Evolutionary conservation across 2,329 filamentous ascomycete genomes (phyloP).

Genomic region (Phyllosticta paracitricarpa): DNA sequence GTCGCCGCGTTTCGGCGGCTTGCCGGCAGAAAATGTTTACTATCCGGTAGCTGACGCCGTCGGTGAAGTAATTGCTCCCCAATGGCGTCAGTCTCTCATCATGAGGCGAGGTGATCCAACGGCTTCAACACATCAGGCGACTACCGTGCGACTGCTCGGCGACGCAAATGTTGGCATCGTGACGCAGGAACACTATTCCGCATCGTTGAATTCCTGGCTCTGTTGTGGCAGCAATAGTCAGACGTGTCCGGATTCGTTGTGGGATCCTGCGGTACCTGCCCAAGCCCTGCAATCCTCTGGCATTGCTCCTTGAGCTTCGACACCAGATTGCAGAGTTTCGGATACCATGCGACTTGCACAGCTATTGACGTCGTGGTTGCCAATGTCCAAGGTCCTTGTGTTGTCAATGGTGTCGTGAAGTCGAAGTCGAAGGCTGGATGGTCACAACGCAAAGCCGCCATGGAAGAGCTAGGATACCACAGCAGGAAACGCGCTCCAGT

Average conservation of each 20-base stretch:
- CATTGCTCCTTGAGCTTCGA: not conserved
- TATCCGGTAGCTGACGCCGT: not conserved
- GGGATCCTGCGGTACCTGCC: not conserved
- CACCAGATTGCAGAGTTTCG: not conserved
- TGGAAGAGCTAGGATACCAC: not conserved
- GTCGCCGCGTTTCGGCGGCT: not conserved
- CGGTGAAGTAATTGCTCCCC: not conserved
- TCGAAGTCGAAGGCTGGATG: not conserved
- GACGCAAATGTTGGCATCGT: not conserved
- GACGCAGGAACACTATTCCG: not conserved
- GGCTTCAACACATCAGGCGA: not conserved
- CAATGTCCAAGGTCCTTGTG: not conserved
- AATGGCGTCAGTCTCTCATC: not conserved
- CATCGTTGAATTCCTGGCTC: not conserved
- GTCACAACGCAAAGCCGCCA: not conserved
- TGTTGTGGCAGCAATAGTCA: not conserved
- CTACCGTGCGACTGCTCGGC: not conserved
- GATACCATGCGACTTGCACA: not conserved
- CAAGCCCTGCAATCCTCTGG: not conserved
- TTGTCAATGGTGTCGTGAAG: not conserved
- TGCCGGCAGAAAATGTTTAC: not conserved
- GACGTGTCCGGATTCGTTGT: not conserved
- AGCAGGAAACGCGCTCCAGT: not conserved
- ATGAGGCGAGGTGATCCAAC: not conserved
- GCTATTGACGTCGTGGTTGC: not conserved